These are phyloP conservation scores for Spencermartinsiella ligniputridi DNA, from an alignment of 1,139 yeast genomes.

Conservation along the genomic window DNA sequence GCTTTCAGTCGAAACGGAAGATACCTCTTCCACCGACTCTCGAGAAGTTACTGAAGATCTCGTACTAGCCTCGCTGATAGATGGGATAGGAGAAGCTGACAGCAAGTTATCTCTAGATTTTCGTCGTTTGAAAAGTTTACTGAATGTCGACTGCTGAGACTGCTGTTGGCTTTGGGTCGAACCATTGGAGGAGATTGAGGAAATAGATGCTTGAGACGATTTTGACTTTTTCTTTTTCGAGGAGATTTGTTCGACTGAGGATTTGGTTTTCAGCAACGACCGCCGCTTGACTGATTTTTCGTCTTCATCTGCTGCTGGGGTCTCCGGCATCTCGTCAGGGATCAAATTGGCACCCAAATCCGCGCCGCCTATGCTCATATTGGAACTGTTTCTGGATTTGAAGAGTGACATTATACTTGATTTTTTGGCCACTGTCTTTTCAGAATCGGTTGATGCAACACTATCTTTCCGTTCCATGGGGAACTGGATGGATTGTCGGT, in stretches of 20 bases:
- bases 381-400: slow-evolving; percentile 12
- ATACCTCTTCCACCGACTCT: slow-evolving; percentile 9
- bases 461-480: neutral
- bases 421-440: neutral
- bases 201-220: slow-evolving; percentile 10
- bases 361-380: slow-evolving; percentile 18
- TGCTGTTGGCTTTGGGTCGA: slow-evolving; percentile 5
- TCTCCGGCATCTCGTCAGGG: slow-evolving; percentile 5
- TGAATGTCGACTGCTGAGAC: slow-evolving; percentile 15
- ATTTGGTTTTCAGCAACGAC: slow-evolving; percentile 28
- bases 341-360: slow-evolving; percentile 18
- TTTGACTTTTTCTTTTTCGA: slow-evolving; percentile 9
- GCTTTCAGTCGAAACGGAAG: slow-evolving; percentile 1
- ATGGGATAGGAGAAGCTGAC: neutral
- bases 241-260: slow-evolving; percentile 27
- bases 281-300: slow-evolving; percentile 20
- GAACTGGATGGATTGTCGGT: neutral
- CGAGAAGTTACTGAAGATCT: slow-evolving; percentile 10
- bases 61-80: slow-evolving; percentile 8
- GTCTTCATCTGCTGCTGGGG: slow-evolving; percentile 4
- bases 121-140: slow-evolving; percentile 20
- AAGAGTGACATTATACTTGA: slow-evolving; percentile 3
- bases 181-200: slow-evolving; percentile 11
- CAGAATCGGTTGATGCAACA: neutral
- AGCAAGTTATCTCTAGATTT: slow-evolving; percentile 13